These are phyloP conservation scores for Axilococcus clingmanii DNA, from an alignment of 139 green algal genomes.

Conservation along the genomic window DNA sequence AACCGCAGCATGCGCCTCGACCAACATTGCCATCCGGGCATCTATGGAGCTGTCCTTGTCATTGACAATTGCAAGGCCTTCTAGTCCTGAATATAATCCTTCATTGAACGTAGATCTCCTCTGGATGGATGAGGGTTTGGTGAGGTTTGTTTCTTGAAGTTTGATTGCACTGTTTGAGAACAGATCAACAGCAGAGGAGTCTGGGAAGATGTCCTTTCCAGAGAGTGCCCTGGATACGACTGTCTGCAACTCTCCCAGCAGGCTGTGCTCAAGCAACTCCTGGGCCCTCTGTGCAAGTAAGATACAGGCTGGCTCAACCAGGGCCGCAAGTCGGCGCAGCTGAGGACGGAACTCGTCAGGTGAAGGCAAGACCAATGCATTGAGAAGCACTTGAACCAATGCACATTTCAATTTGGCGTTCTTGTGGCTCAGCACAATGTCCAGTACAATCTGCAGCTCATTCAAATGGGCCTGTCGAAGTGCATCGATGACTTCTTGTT, in stretches of 20 bases:
- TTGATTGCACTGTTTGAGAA: no score
- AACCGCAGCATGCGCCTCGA: slow-evolving; percentile 78
- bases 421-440: slow-evolving; percentile 80
- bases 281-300: slow-evolving; percentile 43
- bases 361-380: slow-evolving; percentile 56
- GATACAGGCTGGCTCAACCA: slow-evolving; percentile 32
- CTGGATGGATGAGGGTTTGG: not conserved
- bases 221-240: slow-evolving; percentile 76
- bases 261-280: slow-evolving; percentile 74
- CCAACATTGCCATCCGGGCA: slow-evolving; percentile 73
- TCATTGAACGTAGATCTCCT: slow-evolving; percentile 39
- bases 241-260: slow-evolving; percentile 76
- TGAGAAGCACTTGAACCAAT: slow-evolving; percentile 71
- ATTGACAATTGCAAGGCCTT: slow-evolving; percentile 21
- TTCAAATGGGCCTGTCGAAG: slow-evolving; percentile 60
- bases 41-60: no score
- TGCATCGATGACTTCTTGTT: slow-evolving; percentile 82
- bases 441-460: slow-evolving; percentile 61
- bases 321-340: slow-evolving; percentile 65
- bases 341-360: slow-evolving; percentile 60
- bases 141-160: not conserved
- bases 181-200: not conserved
- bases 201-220: slow-evolving; percentile 80
- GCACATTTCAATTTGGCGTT: slow-evolving; percentile 52
- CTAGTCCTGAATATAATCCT: slow-evolving; percentile 59